A percentile compares a stretch with the other conserved stretches of the same genome.
phyloP scores from a whole-genome alignment of 345 rosid species.

The Dipteronia dyeriana region DNA sequence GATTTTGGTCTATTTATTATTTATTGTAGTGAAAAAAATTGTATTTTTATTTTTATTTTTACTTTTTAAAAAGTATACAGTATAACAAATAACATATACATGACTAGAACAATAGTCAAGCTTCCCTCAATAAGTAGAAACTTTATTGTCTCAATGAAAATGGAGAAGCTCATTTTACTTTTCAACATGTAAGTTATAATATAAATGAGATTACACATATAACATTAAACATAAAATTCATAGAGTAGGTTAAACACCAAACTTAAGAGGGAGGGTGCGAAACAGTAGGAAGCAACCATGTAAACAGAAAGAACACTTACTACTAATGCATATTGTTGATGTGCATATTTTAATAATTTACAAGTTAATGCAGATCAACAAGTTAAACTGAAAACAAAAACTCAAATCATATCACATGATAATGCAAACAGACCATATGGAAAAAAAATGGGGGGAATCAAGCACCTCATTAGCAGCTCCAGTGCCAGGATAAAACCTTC shows the following conservation, averaged over 20 bases:
- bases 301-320: not conserved
- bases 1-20: not conserved
- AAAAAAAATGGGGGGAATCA: not conserved
- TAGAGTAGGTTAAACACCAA: conserved; percentile 7
- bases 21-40: not conserved
- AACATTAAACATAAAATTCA: not conserved
- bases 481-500: conserved; percentile 88
- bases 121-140: not conserved
- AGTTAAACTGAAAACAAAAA: not conserved
- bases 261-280: not conserved
- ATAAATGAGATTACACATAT: not conserved
- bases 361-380: not conserved
- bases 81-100: not conserved
- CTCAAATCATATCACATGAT: not conserved
- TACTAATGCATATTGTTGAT: not conserved
- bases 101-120: not conserved
- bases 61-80: not conserved
- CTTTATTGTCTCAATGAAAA: not conserved
- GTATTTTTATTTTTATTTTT: too few relatives aligned
- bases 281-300: not conserved
- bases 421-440: not conserved
- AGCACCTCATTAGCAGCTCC: conserved; percentile 87
- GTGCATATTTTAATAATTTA: not conserved
- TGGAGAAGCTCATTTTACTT: not conserved
- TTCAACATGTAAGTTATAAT: too few relatives aligned